Evolutionary conservation across 2,329 filamentous ascomycete species (phyloP).

Genomic region (Hypoxylon sp.): DNA sequence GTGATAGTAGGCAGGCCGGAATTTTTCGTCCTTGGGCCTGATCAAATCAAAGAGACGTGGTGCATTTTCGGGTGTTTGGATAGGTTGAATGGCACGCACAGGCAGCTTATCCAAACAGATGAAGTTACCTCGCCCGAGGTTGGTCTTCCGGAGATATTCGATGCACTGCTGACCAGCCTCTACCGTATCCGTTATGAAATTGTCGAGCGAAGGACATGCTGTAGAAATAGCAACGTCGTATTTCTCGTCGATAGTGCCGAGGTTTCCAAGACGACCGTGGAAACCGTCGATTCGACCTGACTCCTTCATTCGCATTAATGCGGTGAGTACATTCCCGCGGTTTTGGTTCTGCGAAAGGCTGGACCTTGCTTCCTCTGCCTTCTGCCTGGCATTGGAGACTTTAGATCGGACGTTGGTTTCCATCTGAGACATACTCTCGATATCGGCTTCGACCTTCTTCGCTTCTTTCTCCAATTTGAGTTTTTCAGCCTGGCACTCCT

Average conservation of each 20-base stretch:
- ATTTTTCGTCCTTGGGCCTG: constrained; percentile 85
- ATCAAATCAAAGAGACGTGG: constrained; percentile 93
- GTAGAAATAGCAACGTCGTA: constrained; percentile 99
- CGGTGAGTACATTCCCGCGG: constrained; percentile 89
- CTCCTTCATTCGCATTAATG: constrained; percentile 92
- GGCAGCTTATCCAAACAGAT: constrained; percentile 92
- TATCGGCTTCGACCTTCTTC: constrained; percentile 73
- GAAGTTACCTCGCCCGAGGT: constrained; percentile 94
- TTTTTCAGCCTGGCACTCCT: constrained; percentile 78
- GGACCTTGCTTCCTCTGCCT: constrained; percentile 93
- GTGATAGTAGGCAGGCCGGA: constrained; percentile 92
- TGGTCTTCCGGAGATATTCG: constrained; percentile 96
- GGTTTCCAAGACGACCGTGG: constrained; percentile 91
- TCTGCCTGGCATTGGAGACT: constrained; percentile 89
- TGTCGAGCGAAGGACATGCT: constrained; percentile 88
- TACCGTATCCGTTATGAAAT: constrained; percentile 95
- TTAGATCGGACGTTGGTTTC: constrained; percentile 85
- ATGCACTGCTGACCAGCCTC: constrained; percentile 98
- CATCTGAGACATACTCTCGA: constrained; percentile 75
- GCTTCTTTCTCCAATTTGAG: constrained; percentile 77
- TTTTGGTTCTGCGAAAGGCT: constrained; percentile 91
- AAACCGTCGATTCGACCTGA: constrained; percentile 97
- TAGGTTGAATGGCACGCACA: constrained; percentile 76
- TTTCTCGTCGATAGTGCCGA: constrained; percentile 90
- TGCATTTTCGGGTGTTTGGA: constrained; percentile 90